phyloP scores from a whole-genome alignment of 306 rosid genomes.

The Hippophae rhamnoides region DNA sequence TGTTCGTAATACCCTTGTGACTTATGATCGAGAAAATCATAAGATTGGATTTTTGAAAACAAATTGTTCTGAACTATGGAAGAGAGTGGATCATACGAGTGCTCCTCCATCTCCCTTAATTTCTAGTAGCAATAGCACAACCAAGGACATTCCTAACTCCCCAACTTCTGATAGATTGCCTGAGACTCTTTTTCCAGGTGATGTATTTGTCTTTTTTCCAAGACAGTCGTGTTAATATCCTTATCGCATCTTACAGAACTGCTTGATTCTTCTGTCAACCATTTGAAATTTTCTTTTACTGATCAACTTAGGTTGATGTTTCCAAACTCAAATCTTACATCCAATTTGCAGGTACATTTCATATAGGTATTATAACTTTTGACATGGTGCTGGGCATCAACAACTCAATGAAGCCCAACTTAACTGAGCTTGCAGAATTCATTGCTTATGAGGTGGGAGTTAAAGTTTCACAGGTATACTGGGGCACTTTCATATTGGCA shows the following conservation, averaged over 20 bases:
- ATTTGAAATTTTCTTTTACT: not conserved
- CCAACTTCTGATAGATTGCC: conserved; percentile 20
- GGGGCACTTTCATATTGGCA: conserved; percentile 4
- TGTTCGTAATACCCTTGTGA: conserved; percentile 46
- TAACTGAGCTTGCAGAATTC: conserved; percentile 34
- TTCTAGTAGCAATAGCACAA: conserved; percentile 11
- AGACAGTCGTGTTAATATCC: not conserved
- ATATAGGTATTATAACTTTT: conserved; percentile 30
- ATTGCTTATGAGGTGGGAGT: conserved; percentile 35
- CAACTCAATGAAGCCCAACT: conserved; percentile 26
- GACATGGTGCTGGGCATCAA: conserved; percentile 35
- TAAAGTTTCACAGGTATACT: conserved; percentile 33
- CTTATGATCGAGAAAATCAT: conserved; percentile 35
- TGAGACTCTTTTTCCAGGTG: conserved; percentile 27
- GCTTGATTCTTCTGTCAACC: not conserved
- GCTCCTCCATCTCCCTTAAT: conserved; percentile 19
- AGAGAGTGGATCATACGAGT: conserved; percentile 19
- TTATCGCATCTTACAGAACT: not conserved
- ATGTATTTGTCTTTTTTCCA: not conserved
- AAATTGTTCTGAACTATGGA: conserved; percentile 44
- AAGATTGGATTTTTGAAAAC: conserved; percentile 43
- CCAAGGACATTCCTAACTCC: conserved; percentile 18
- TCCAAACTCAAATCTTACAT: conserved; percentile 9
- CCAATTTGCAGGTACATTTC: conserved; percentile 26
- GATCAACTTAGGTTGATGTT: conserved; percentile 7